These are phyloP conservation scores for Castanea mollissima DNA, from an alignment of 306 rosid species.

Conservation along the genomic window DNA sequence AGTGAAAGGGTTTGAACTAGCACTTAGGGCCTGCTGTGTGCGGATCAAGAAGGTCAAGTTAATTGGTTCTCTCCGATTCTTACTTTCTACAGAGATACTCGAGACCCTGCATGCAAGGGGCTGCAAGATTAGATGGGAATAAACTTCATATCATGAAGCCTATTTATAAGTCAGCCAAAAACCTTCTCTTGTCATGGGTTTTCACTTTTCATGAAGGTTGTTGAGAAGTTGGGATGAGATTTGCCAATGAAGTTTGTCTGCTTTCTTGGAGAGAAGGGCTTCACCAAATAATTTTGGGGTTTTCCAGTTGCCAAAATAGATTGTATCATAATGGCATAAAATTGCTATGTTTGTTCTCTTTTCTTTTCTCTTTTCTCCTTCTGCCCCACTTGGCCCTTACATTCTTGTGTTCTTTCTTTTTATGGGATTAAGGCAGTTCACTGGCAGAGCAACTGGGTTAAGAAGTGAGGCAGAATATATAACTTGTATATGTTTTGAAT, in stretches of 20 bases:
- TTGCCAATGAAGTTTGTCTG: background rate
- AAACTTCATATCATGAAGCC: background rate
- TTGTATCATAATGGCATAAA: background rate
- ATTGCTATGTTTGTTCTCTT: background rate
- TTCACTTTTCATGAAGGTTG: background rate
- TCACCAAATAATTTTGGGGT: background rate
- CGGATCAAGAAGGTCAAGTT: constrained; percentile 59
- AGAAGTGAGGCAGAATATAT: background rate
- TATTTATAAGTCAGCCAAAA: background rate
- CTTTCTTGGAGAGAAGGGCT: background rate
- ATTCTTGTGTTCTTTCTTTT: background rate
- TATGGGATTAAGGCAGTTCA: background rate
- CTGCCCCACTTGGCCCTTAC: background rate
- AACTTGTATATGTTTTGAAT: background rate
- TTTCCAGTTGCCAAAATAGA: background rate
- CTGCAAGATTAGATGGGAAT: constrained; percentile 72
- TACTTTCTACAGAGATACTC: constrained; percentile 43
- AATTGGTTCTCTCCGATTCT: constrained; percentile 41
- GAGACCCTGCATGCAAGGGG: constrained; percentile 46
- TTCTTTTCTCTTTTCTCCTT: background rate
- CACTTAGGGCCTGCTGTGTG: constrained; percentile 50
- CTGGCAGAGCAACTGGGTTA: background rate
- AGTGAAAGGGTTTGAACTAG: constrained; percentile 52
- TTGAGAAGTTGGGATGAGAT: background rate
- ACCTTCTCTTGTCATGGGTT: background rate